These are phyloP conservation scores for Solanum gandarillasii DNA, from an alignment of 257 asterid species.

Conservation along the genomic window DNA sequence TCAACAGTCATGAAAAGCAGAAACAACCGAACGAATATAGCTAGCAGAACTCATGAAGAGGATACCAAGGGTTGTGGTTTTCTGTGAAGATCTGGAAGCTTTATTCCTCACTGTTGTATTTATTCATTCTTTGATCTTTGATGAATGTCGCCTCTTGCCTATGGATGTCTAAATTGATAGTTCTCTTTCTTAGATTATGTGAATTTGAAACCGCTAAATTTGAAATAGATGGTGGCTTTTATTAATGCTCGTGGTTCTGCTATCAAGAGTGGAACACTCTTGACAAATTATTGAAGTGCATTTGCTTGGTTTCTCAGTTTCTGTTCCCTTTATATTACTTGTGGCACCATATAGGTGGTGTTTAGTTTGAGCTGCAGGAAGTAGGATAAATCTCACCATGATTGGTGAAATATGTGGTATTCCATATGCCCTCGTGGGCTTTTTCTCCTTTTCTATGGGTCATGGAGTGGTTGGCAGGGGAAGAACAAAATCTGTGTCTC, in stretches of 20 bases:
- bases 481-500: not conserved
- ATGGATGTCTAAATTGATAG: not conserved
- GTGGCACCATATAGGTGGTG: not conserved
- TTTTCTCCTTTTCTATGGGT: not conserved
- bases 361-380: not conserved
- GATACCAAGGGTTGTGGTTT: slow-evolving; percentile 13
- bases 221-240: not conserved
- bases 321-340: not conserved
- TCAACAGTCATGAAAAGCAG: slow-evolving; percentile 23
- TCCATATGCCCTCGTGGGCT: not conserved
- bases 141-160: not conserved
- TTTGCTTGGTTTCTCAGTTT: not conserved
- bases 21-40: slow-evolving; percentile 14
- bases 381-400: not conserved
- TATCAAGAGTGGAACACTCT: not conserved
- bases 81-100: slow-evolving; percentile 5
- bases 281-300: not conserved
- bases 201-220: not conserved
- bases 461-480: not conserved
- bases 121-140: not conserved
- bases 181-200: not conserved
- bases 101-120: not conserved
- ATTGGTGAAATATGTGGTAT: not conserved
- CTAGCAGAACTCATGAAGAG: slow-evolving; percentile 28
- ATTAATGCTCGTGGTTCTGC: not conserved